Conservation (phyloP, 2,329 filamentous ascomycete genomes). For the Emericellopsis cladophorae region DNA sequence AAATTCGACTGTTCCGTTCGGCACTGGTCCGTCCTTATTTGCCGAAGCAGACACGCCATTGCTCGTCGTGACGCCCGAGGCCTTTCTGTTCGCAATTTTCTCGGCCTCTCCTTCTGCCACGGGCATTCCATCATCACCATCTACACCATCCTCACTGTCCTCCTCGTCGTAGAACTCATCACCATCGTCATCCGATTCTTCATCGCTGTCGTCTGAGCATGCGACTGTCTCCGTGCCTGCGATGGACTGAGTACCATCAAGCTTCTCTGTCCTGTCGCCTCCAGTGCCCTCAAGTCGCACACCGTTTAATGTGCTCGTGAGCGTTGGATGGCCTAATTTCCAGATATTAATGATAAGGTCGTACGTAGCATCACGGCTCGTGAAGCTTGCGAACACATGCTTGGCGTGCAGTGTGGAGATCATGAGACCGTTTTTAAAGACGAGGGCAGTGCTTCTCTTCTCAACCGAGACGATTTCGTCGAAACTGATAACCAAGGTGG, state of each 20-base stretch:
- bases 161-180: constrained; percentile 70
- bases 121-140: constrained; percentile 30
- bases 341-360: constrained; percentile 96
- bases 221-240: constrained; percentile 31
- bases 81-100: constrained; percentile 56
- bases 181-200: constrained; percentile 58
- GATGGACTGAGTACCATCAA: constrained; percentile 28
- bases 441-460: constrained; percentile 86
- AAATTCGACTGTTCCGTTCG: constrained; percentile 48
- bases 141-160: constrained; percentile 64
- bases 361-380: constrained; percentile 90
- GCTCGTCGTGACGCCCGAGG: constrained; percentile 40
- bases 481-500: constrained; percentile 93
- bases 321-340: constrained; percentile 88
- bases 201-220: constrained; percentile 37
- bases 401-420: constrained; percentile 92
- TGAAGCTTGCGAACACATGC: constrained; percentile 90
- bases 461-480: constrained; percentile 96
- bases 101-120: constrained; percentile 41
- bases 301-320: constrained; percentile 85
- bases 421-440: constrained; percentile 96
- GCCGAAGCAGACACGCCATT: constrained; percentile 20
- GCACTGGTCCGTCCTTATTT: constrained; percentile 4
- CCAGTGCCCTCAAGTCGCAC: constrained; percentile 69
- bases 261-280: constrained; percentile 85